phyloP scores from a whole-genome alignment of 352 stramenopile species.

The Pythium oligandrum region DNA sequence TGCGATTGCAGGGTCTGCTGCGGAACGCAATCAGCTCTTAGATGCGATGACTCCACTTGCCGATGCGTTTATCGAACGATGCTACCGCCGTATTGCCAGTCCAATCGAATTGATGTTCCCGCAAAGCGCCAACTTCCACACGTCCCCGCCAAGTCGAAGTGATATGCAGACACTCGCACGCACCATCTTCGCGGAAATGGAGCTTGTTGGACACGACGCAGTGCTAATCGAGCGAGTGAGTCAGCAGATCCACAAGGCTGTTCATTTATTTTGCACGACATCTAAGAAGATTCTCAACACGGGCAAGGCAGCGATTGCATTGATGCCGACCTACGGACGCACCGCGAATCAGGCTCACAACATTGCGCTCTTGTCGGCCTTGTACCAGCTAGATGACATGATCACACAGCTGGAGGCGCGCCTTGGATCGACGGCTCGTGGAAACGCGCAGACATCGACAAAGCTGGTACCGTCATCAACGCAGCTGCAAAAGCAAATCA shows the following conservation, averaged over 20 bases:
- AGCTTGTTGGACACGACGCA: conserved; percentile 53
- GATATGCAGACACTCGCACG: conserved; percentile 81
- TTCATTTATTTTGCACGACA: conserved; percentile 65
- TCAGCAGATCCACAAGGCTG: conserved; percentile 54
- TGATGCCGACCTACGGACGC: conserved; percentile 44
- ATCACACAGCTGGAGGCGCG: conserved; percentile 48
- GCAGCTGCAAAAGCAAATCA: conserved; percentile 35
- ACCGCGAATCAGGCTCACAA: conserved; percentile 77
- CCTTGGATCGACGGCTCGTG: conserved; percentile 16
- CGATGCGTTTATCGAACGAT: conserved; percentile 65
- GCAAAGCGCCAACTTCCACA: conserved; percentile 77
- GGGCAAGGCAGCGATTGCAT: conserved; percentile 38
- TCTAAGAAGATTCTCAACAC: conserved; percentile 73
- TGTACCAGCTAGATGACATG: conserved; percentile 61
- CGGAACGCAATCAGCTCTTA: conserved; percentile 62
- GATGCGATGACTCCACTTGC: conserved; percentile 63
- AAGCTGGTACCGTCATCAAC: conserved; percentile 1
- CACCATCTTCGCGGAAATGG: conserved; percentile 66
- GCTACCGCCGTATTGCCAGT: conserved; percentile 56
- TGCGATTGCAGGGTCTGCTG: conserved; percentile 31
- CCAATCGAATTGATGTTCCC: conserved; percentile 88
- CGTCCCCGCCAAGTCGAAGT: conserved; percentile 68
- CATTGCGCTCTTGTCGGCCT: conserved; percentile 59
- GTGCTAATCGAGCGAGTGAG: conserved; percentile 54
- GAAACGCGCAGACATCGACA: neutral